phyloP scores from a whole-genome alignment of 306 rosid species.

The Neltuma alba region DNA sequence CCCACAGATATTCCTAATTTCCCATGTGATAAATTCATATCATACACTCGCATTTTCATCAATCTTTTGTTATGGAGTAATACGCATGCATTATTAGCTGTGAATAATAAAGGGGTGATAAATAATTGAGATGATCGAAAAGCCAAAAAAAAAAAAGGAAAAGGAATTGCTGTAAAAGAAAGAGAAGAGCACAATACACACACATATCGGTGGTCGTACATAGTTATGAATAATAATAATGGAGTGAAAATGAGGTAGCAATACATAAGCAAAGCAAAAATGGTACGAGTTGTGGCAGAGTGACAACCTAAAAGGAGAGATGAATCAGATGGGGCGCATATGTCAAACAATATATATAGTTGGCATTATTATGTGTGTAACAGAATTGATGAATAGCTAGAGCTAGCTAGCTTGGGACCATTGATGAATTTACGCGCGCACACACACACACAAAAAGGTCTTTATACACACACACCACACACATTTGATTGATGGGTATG shows the following conservation, averaged over 20 bases:
- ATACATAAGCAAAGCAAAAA: background rate
- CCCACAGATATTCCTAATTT: background rate
- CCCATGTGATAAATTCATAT: background rate
- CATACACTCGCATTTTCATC: background rate
- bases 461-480: no score
- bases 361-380: background rate
- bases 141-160: background rate
- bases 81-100: background rate
- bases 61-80: background rate
- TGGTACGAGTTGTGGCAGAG: conserved; percentile 22
- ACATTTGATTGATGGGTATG: no score
- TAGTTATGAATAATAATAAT: conserved; percentile 29
- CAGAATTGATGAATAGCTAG: background rate
- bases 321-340: background rate
- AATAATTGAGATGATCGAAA: background rate
- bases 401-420: no score
- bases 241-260: conserved; percentile 28
- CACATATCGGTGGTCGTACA: background rate
- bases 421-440: no score
- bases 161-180: background rate
- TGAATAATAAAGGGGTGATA: background rate
- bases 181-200: background rate
- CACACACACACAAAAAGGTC: no score
- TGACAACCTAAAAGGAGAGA: conserved; percentile 36
- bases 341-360: background rate